Evolutionary conservation across 768 basidiomycete genomes (phyloP).

Genomic region (Kwoniella heveanensis): DNA sequence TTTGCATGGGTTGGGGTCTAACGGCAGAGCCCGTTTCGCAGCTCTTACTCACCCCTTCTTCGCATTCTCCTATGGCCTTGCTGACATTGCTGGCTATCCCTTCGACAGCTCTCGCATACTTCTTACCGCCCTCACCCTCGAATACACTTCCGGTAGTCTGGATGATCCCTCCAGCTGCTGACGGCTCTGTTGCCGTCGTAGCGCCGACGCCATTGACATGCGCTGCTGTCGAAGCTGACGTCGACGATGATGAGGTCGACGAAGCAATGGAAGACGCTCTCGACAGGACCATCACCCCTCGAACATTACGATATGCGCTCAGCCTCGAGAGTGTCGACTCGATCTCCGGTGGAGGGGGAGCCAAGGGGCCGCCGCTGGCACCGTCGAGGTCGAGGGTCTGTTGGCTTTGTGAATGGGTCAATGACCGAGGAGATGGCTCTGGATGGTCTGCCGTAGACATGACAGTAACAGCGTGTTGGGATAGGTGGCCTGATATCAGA

Average conservation of each 20-base stretch:
- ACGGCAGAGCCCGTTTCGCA: too few species aligned
- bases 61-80: conserved; percentile 74
- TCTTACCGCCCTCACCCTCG: conserved; percentile 51
- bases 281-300: conserved; percentile 82
- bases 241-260: not conserved
- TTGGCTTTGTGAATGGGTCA: conserved; percentile 16
- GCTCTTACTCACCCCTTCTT: conserved; percentile 63
- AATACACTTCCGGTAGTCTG: conserved; percentile 62
- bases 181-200: not conserved
- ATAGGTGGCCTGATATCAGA: too few species aligned
- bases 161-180: conserved; percentile 62
- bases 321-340: conserved; percentile 76
- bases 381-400: not conserved
- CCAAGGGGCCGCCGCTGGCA: not conserved
- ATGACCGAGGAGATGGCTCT: conserved; percentile 49
- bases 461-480: too few species aligned
- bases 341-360: conserved; percentile 66
- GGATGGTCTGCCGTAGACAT: not conserved
- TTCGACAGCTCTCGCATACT: conserved; percentile 49
- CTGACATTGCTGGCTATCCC: conserved; percentile 77
- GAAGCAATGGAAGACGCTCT: conserved; percentile 56
- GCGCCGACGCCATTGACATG: too few species aligned
- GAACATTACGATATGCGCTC: conserved; percentile 78
- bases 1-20: too few species aligned
- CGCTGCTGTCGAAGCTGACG: not conserved